phyloP scores from a whole-genome alignment of 129 eudicot genomes.

The Glebionis coronaria region DNA sequence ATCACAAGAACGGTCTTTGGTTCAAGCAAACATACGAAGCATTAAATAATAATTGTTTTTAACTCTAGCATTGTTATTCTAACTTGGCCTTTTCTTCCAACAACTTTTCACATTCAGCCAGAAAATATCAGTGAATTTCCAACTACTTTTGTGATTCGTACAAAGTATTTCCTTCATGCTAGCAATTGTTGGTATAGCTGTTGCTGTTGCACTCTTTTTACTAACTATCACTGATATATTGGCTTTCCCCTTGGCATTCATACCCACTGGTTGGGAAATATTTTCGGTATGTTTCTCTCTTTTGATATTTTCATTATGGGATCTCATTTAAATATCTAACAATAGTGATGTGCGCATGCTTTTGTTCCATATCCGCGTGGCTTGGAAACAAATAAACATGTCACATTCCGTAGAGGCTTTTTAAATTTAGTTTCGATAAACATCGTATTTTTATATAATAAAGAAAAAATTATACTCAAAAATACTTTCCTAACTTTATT shows the following conservation, averaged over 20 bases:
- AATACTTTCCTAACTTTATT: no score
- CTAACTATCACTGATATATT: slow-evolving; percentile 66
- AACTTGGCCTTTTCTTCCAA: slow-evolving; percentile 1
- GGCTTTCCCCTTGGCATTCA: slow-evolving; percentile 79
- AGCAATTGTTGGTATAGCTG: slow-evolving; percentile 75
- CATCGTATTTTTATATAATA: no score
- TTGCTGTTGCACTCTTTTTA: slow-evolving; percentile 57
- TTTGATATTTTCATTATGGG: not conserved
- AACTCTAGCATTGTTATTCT: not conserved
- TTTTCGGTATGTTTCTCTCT: slow-evolving; percentile 55
- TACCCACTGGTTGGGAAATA: slow-evolving; percentile 98
- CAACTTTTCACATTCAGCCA: slow-evolving; percentile 99
- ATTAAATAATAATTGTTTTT: not conserved
- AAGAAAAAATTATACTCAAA: no score
- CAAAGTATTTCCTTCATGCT: slow-evolving; percentile 86
- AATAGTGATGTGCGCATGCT: not conserved
- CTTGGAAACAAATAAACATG: no score
- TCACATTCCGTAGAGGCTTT: no score
- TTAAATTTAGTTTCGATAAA: no score
- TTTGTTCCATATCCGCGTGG: slow-evolving; percentile 62
- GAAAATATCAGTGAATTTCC: slow-evolving; percentile 95
- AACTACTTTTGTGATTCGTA: slow-evolving; percentile 79
- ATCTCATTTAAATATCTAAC: not conserved
- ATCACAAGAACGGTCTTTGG: no score
- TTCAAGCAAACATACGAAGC: no score